A percentile compares a stretch with the other conserved stretches of the same genome.
These are phyloP conservation scores for Metschnikowia sp. DNA, from an alignment of 805 yeast genomes.

Conservation along the genomic window DNA sequence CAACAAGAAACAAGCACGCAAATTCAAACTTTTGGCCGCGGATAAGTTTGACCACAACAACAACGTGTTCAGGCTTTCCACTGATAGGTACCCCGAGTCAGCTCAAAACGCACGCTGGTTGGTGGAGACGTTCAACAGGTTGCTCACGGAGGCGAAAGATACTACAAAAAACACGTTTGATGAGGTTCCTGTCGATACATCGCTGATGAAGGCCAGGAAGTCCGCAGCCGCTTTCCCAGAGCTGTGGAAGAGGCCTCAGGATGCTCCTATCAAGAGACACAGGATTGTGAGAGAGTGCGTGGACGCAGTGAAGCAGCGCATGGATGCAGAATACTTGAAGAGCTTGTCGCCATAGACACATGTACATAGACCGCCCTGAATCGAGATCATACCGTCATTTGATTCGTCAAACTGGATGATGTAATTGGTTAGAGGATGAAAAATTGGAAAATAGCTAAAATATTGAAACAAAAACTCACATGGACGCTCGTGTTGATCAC, in stretches of 20 bases:
- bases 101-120: constrained; percentile 81
- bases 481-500: no score
- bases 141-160: constrained; percentile 65
- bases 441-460: no score
- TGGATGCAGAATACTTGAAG: constrained; percentile 31
- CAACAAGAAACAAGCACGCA: constrained; percentile 53
- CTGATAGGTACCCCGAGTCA: constrained; percentile 65
- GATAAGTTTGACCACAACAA: constrained; percentile 64
- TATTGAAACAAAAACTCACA: no score
- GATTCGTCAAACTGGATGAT: no score
- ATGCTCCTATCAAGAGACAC: constrained; percentile 54
- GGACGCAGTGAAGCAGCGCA: constrained; percentile 28
- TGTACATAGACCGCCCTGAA: constrained; percentile 1
- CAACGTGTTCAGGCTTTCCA: constrained; percentile 62
- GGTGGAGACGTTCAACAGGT: constrained; percentile 57
- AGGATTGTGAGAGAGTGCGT: constrained; percentile 32
- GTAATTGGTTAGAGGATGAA: no score
- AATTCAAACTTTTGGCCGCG: constrained; percentile 76
- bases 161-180: constrained; percentile 55
- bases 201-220: constrained; percentile 55
- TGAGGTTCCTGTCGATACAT: constrained; percentile 78
- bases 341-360: constrained; percentile 12
- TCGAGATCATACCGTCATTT: no score
- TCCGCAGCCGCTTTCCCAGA: constrained; percentile 60
- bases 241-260: constrained; percentile 67